phyloP scores from a whole-genome alignment of 139 green algal species.

The Astrephomene gubernaculifera region DNA sequence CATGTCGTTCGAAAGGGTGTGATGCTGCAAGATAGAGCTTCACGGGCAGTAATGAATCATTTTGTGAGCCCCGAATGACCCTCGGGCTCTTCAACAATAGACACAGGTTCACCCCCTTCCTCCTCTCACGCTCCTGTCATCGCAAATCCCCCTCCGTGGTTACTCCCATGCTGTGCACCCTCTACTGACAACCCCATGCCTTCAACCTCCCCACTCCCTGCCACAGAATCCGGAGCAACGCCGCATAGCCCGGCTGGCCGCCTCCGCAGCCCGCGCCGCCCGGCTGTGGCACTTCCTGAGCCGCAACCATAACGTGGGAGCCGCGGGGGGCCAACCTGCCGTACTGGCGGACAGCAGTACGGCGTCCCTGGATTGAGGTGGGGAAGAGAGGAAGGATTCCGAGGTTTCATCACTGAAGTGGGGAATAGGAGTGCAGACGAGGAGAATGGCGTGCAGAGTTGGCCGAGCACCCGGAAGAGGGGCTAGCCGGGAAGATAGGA shows the following conservation, averaged over 20 bases:
- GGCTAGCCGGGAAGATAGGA: no score
- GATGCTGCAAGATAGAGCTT: background rate
- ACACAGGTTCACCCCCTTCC: background rate
- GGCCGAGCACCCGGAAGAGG: no score
- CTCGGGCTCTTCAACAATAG: background rate
- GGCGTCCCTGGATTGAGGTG: slow-evolving; percentile 6
- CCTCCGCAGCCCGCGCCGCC: slow-evolving; percentile 30
- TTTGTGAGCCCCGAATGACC: background rate
- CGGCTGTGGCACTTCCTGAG: slow-evolving; percentile 47
- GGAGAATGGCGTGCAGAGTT: no score
- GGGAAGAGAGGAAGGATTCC: no score
- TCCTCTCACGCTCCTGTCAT: no score
- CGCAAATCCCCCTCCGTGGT: no score
- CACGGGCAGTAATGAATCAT: background rate
- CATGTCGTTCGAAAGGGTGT: background rate
- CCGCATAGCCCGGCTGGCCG: slow-evolving; percentile 40
- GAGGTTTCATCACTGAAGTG: no score
- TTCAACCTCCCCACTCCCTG: background rate
- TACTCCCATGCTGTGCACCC: no score
- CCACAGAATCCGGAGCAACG: slow-evolving; percentile 38
- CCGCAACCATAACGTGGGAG: no score
- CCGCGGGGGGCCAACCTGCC: background rate
- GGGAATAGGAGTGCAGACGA: no score
- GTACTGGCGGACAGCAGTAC: slow-evolving; percentile 5
- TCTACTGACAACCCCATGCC: background rate